Conservation (phyloP, 1,284 basidiomycete genomes). For the Rhodotorula sp. region DNA sequence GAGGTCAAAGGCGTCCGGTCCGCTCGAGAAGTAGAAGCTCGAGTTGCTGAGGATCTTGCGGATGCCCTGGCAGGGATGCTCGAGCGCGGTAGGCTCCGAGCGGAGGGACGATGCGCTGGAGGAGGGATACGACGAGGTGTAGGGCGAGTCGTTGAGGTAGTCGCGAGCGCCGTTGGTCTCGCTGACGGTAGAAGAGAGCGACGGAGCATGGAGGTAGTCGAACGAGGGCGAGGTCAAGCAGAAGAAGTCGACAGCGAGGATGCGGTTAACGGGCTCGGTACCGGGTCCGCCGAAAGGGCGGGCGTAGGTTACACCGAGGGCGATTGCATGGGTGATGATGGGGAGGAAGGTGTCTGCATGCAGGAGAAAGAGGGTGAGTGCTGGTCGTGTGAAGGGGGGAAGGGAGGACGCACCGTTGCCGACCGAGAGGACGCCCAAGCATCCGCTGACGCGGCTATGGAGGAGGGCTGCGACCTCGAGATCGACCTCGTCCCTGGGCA, state of each 20-base stretch:
- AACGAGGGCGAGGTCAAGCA: constrained; percentile 52
- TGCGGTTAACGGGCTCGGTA: constrained; percentile 51
- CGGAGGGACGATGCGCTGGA: constrained; percentile 42
- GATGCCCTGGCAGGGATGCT: constrained; percentile 87
- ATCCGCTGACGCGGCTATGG: constrained; percentile 62
- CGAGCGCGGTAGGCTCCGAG: constrained; percentile 57
- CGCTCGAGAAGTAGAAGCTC: constrained; percentile 88
- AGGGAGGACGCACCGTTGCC: constrained; percentile 50
- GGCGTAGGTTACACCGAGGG: constrained; percentile 59
- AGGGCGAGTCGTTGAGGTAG: neutral
- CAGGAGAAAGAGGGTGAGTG: neutral
- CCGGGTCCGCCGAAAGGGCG: constrained; percentile 27
- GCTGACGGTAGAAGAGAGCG: constrained; percentile 9
- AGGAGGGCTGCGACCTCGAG: constrained; percentile 59
- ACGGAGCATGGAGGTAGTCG: constrained; percentile 28
- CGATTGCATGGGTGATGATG: constrained; percentile 70
- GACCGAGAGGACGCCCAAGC: constrained; percentile 64
- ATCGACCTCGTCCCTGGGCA: constrained; percentile 71
- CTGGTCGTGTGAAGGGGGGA: neutral
- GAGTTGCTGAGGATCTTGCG: constrained; percentile 89
- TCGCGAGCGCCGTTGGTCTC: neutral
- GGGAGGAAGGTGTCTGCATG: constrained; percentile 73
- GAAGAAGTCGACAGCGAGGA: constrained; percentile 55
- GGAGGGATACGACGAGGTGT: no score
- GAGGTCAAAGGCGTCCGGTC: constrained; percentile 71